Evolutionary conservation across 2,329 filamentous ascomycete genomes (phyloP).

Genomic region (Pseudocercospora ulei): DNA sequence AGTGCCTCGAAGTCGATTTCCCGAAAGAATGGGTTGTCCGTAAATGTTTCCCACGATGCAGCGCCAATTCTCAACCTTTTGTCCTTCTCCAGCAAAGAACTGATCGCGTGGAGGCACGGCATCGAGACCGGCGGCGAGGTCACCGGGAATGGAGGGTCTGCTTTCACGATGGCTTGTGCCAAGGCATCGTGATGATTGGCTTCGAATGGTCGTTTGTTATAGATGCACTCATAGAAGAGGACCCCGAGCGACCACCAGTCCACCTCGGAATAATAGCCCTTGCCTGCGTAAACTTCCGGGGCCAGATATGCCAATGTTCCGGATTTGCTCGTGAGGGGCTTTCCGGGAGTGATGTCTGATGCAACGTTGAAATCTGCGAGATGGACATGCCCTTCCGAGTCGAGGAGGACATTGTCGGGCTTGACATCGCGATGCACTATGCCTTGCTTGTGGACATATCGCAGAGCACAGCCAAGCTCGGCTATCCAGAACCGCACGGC

Average conservation of each 20-base stretch:
- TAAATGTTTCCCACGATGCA: conserved; percentile 72
- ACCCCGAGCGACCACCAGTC: conserved; percentile 99
- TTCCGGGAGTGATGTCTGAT: conserved; percentile 77
- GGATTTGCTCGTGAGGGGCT: conserved; percentile 84
- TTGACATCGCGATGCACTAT: conserved; percentile 90
- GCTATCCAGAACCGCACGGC: conserved; percentile 95
- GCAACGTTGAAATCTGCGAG: conserved; percentile 98
- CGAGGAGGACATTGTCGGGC: conserved; percentile 80
- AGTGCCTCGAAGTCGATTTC: conserved; percentile 73
- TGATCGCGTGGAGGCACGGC: conserved; percentile 79
- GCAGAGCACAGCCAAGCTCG: conserved; percentile 80
- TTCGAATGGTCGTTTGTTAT: conserved; percentile 96
- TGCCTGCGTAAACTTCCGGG: conserved; percentile 85
- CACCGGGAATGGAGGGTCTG: conserved; percentile 77
- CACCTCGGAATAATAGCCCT: conserved; percentile 78
- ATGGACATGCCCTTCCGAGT: conserved; percentile 87
- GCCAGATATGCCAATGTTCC: conserved; percentile 92
- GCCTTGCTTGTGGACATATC: conserved; percentile 74
- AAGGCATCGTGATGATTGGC: conserved; percentile 75
- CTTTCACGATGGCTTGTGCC: conserved; percentile 68
- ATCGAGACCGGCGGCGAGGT: conserved; percentile 85
- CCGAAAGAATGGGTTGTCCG: conserved; percentile 79
- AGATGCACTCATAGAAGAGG: conserved; percentile 98
- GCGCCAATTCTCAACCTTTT: conserved; percentile 73
- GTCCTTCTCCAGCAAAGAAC: conserved; percentile 70